These are phyloP conservation scores for Alternaria infectoria DNA, from an alignment of 2,329 filamentous ascomycete species.

Conservation along the genomic window DNA sequence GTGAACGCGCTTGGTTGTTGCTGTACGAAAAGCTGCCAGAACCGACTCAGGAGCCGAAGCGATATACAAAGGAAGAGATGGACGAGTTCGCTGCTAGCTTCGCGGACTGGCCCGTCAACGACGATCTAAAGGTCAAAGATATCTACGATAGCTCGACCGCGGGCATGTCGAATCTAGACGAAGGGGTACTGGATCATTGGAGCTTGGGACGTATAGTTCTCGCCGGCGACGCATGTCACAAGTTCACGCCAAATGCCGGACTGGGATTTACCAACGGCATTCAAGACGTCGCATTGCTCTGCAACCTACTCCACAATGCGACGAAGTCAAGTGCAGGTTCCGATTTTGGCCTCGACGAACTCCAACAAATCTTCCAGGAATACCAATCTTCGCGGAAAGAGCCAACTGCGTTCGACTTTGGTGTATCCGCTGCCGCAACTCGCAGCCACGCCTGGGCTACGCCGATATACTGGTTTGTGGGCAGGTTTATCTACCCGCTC, in stretches of 20 bases:
- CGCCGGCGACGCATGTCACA: slow-evolving; percentile 1
- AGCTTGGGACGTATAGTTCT: background rate
- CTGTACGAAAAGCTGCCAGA: background rate
- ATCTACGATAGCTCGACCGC: background rate
- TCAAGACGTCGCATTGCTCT: background rate
- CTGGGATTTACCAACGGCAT: background rate
- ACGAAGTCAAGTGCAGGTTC: background rate
- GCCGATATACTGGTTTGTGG: background rate
- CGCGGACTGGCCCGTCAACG: slow-evolving; percentile 3
- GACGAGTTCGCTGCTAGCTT: background rate
- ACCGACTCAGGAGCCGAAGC: background rate
- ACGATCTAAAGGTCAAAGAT: background rate
- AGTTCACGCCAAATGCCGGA: slow-evolving; percentile 1
- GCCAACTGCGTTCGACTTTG: background rate
- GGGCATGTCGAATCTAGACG: slow-evolving; percentile 1
- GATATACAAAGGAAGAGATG: background rate
- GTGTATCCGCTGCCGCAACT: background rate
- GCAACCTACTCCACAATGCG: background rate
- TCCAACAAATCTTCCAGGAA: background rate
- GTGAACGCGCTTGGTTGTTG: background rate
- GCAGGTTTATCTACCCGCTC: background rate
- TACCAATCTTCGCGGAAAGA: background rate
- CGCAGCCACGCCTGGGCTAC: background rate
- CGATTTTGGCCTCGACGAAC: background rate
- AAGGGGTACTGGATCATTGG: slow-evolving; percentile 1